A percentile compares a stretch with the other conserved stretches of the same genome.
Evolutionary conservation across 192 early-diverging fungal species (phyloP).

Genomic region (Coemansia sp.): DNA sequence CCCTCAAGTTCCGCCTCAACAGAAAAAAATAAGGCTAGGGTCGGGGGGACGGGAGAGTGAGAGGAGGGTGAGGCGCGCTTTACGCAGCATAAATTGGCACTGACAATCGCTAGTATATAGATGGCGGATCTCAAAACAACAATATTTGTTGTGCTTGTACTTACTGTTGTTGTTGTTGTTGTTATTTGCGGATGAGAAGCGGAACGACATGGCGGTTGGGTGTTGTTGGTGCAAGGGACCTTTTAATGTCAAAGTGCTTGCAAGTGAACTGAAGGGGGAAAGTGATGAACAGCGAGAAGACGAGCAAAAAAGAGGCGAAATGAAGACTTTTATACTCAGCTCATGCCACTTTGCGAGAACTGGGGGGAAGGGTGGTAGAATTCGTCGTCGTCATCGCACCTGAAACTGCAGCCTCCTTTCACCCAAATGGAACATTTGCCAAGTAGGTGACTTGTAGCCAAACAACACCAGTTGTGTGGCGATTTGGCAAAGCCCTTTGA

Average conservation of each 20-base stretch:
- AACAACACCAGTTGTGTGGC: not conserved
- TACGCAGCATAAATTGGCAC: not conserved
- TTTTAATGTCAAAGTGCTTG: not conserved
- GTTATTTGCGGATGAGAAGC: not conserved
- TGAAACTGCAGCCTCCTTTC: not conserved
- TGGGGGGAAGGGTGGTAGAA: not conserved
- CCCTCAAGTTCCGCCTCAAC: not conserved
- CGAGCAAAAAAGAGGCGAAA: not conserved
- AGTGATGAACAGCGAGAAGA: not conserved
- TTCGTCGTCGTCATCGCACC: not conserved
- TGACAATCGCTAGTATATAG: slow-evolving; percentile 1
- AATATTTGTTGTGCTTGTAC: not conserved
- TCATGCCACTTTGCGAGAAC: not conserved
- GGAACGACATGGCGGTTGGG: not conserved
- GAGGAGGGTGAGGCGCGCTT: not conserved
- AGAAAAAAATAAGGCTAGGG: not conserved
- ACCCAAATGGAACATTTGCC: too few relatives aligned
- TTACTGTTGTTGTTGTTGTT: not conserved
- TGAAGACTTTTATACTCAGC: not conserved
- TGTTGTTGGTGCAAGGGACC: not conserved
- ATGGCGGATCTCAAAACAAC: slow-evolving; percentile 5
- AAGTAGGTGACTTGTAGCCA: not conserved
- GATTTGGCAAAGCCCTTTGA: not conserved
- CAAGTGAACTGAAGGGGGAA: not conserved
- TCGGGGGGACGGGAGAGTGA: not conserved